Evolutionary conservation across 176 grass and related monocot genomes (phyloP), one percentile per base, ranked within the genome.

Genomic region (Puya raimondii): DNA sequence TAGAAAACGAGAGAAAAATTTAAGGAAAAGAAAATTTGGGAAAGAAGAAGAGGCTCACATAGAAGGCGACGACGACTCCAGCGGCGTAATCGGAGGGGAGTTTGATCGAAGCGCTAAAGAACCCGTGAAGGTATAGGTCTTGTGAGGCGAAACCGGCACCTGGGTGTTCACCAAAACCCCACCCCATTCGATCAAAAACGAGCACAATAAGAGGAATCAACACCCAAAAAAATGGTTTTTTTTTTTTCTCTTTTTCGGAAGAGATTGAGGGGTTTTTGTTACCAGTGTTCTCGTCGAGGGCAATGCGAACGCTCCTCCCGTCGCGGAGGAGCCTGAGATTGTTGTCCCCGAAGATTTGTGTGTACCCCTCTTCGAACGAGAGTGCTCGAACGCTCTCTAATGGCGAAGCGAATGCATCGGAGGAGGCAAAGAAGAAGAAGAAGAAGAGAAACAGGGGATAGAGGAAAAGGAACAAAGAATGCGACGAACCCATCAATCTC

Each of bases 11-110:
- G 23, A 23, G 23, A 23, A 23, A 23, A 23, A 23, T 23, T 23
- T 23, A 23, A 23, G 1, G 23, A 47, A 25, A 12, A 21, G 48
- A 29, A 23, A 8, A 5, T 4, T 4, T 26, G 27, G 14, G 47
- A 23, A 7, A 53, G 21, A 10, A 4, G 48, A 63, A 15, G 26
- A 11, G 53, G 27, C 69, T 74, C 75, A 86, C 84, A 69, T 86
- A 81, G 65, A 86, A 86, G 48, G 84, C 84, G 57, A 86, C 83
- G 51, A 86, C 83, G 51, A 86, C 83, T 9, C 83, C 78, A 42
- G 83, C 83, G n/a, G 83, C 71, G 63, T 81, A 81, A 68, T 65
- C 74, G 3, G 79, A 72, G 1, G 84, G 84, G 10, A 86, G 65
- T 64, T 78, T 86, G 59, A 86, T 81, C 74, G 64, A 78, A 2